Evolutionary conservation across 169 alveolate species (phyloP), one percentile per base, ranked within the genome.

Genomic region (Ichthyophthirius multifiliis): DNA sequence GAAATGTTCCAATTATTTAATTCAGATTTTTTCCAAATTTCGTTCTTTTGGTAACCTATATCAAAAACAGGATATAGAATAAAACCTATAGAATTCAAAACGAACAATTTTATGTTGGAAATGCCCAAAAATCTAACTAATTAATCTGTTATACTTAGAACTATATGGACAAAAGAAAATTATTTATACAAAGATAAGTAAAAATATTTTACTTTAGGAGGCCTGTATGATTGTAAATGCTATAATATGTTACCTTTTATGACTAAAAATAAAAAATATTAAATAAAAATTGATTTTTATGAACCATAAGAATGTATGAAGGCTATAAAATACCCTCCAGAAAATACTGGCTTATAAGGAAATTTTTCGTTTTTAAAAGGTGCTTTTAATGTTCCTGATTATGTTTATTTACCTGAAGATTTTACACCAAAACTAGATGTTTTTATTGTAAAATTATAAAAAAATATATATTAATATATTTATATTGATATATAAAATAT

Each of bases 291-390:
- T 3, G 71, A 55, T 55, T 55, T 55, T 55, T 34, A 39, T 10
- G 13, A 34, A 2, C 43, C 23, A 55, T 34, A 55, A 27, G 3
- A 55, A 55, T 27, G 23, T 15, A 39, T 27, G 12, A 55, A 55
- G 34, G 43, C 71, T 27, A 13, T 55, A 20, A 55, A 23, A 55
- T 55, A 55, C 31, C 71, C 71, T 55, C 71, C 71, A 27, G 71
- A 55, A 27, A 39, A 27, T 20, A 39, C 43, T 20, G 71, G 71
- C 7, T 20, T 23, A 1, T 13, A 27, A 10, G 71, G 43, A 27
- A 55, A 55, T 27, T 55, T 55, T 18, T 39, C 71, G 6, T 13
- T 39, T 55, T 55, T 55, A 7, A 55, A 55, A 55, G 71, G 41
- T 1, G 23, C 9, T 23, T 27, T 55, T 5, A 39, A 55, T 10